Evolutionary conservation across 768 basidiomycete species (phyloP), one percentile per base, ranked within the genome.

Genomic region (Suillus sp.): DNA sequence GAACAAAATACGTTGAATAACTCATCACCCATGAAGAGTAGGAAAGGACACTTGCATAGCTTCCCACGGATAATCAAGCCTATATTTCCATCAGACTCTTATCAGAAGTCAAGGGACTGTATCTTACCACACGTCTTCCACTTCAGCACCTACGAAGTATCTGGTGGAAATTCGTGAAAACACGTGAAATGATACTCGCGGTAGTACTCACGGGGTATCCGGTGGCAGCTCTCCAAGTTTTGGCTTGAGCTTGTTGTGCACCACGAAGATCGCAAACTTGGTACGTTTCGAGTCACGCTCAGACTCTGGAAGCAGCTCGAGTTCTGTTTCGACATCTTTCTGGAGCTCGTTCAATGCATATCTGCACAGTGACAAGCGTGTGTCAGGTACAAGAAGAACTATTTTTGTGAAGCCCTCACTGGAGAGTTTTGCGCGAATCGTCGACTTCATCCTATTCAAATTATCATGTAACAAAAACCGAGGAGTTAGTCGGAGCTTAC

Each of bases 211-310:
- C 91, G 82, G 84, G 32, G 82, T 80, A 63, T 85, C 84, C 2
- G 80, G 68, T 3, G 95, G 92, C 42, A 99, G 78, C 51, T 85
- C 77, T 32, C 87, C 95, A 40, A 88, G 73, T 79, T 99, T 99
- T 37, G 81, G 79, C 78, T 98, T 98, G 65, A 87, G 80, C 79
- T 98, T 99, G 81, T 95, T 93, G 77, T 95, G 92, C 30, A 96
- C 93, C 54, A 99, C 96, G 71, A 99, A 99, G 66, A 98, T 81
- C 1, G 86, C 96, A 64, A 99, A 94, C 73, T 91, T 81, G 32
- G 96, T 95, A 64, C 85, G 83, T 22, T 88, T 77, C 1, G 83
- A 84, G n/a, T 89, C 86, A 58, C 90, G 88, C 67, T 95, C 88
- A 20, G 83, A 75, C 74, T 92, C 91, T 4, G 91, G 88, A 62